phyloP scores from a whole-genome alignment of 2,329 filamentous ascomycete species.

The Sphaerulina musiva region DNA sequence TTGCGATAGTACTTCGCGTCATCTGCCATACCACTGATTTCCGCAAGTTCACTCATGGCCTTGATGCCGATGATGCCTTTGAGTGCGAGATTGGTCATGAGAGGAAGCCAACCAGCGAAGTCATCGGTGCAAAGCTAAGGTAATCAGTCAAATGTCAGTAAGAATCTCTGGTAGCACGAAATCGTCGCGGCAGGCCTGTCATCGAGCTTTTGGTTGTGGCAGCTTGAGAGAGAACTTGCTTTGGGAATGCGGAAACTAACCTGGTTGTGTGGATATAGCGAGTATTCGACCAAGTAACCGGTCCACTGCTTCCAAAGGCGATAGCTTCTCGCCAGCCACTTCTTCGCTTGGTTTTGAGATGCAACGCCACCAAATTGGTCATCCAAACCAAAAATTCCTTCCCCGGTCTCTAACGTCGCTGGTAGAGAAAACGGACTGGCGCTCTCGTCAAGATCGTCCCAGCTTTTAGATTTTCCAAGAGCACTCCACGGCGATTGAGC shows the following conservation, averaged over 20 bases:
- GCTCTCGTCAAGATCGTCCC: slow-evolving; percentile 26
- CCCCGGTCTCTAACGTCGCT: slow-evolving; percentile 41
- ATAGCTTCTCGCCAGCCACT: slow-evolving; percentile 65
- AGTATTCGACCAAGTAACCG: slow-evolving; percentile 66
- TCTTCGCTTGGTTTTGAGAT: slow-evolving; percentile 52
- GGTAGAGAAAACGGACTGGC: slow-evolving; percentile 45
- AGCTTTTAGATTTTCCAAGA: slow-evolving; percentile 30
- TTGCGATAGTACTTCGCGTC: slow-evolving; percentile 55
- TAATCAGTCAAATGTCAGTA: too few species aligned
- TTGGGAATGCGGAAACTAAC: too few species aligned
- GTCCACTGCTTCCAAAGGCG: slow-evolving; percentile 71
- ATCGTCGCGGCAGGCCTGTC: too few species aligned
- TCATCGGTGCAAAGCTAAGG: slow-evolving; percentile 66
- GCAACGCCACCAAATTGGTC: slow-evolving; percentile 51
- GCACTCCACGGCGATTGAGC: slow-evolving; percentile 55
- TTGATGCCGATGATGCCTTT: slow-evolving; percentile 79
- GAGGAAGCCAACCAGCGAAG: slow-evolving; percentile 69
- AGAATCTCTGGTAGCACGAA: too few species aligned
- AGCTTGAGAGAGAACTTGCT: too few species aligned
- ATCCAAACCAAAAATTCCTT: slow-evolving; percentile 55
- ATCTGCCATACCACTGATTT: slow-evolving; percentile 51
- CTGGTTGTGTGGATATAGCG: slow-evolving; percentile 67
- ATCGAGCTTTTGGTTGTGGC: too few species aligned
- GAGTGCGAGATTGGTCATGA: slow-evolving; percentile 75
- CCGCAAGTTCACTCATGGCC: slow-evolving; percentile 66